Conservation (phyloP, 306 rosid species). For the Lathyrus aphaca region DNA sequence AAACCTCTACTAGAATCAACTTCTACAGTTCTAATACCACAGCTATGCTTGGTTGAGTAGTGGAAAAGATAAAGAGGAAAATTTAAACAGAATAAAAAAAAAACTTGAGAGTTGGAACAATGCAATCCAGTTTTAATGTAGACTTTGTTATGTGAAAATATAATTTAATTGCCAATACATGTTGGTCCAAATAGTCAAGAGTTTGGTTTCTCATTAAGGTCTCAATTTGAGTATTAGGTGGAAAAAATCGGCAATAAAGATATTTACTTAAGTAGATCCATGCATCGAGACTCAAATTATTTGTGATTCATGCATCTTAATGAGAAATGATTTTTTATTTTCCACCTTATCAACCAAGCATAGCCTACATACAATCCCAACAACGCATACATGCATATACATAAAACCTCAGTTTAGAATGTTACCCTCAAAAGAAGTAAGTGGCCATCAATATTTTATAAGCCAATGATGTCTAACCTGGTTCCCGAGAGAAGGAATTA, state of each 20-base stretch:
- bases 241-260: neutral
- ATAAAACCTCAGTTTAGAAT: constrained; percentile 20
- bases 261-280: constrained; percentile 7
- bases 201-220: neutral
- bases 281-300: neutral
- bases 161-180: neutral
- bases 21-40: neutral
- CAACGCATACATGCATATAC: constrained; percentile 6
- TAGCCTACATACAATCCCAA: constrained; percentile 21
- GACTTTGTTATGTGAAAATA: constrained; percentile 2
- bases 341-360: constrained; percentile 18
- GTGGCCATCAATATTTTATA: constrained; percentile 22
- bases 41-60: neutral
- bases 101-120: neutral
- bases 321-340: neutral
- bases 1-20: constrained; percentile 19
- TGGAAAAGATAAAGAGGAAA: neutral
- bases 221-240: neutral
- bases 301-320: neutral
- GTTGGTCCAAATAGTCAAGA: neutral
- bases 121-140: constrained; percentile 7
- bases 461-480: constrained; percentile 64
- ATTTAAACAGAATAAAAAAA: neutral
- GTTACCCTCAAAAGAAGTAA: constrained; percentile 11
- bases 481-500: constrained; percentile 83